These are phyloP conservation scores for Dioscorea cayenensis DNA, from an alignment of 116 monocot species.

Conservation along the genomic window DNA sequence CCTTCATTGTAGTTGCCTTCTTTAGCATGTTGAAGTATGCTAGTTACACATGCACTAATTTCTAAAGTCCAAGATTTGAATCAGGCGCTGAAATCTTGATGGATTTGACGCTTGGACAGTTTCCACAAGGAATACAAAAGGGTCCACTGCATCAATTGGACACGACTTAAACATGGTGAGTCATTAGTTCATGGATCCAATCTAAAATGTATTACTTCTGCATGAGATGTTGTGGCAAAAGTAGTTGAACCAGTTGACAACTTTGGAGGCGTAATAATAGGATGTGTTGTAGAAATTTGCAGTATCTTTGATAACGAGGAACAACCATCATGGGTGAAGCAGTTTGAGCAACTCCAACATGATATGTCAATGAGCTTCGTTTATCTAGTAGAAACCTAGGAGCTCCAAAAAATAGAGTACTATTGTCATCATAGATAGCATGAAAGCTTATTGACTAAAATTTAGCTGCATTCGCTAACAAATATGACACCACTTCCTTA, in stretches of 20 bases:
- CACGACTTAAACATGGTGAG: conserved; percentile 24
- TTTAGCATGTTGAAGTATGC: conserved; percentile 71
- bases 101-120: conserved; percentile 65
- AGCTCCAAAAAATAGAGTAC: conserved; percentile 25
- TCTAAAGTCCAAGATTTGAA: conserved; percentile 76
- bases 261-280: conserved; percentile 15
- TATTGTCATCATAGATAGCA: conserved; percentile 21
- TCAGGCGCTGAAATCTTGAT: conserved; percentile 61
- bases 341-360: conserved; percentile 40
- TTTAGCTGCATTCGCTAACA: conserved; percentile 26
- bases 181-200: conserved; percentile 31
- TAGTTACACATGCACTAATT: conserved; percentile 57
- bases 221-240: conserved; percentile 13
- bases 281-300: conserved; percentile 20
- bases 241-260: conserved; percentile 8
- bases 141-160: conserved; percentile 57
- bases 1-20: conserved; percentile 44
- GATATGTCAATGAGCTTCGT: conserved; percentile 21
- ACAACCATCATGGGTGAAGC: conserved; percentile 16
- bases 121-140: conserved; percentile 88
- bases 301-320: conserved; percentile 27
- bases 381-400: conserved; percentile 32
- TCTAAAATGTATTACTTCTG: conserved; percentile 27
- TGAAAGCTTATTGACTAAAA: conserved; percentile 9
- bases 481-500: conserved; percentile 23